Conservation (phyloP, 352 stramenopile species). For the Phytophthora sp. region DNA sequence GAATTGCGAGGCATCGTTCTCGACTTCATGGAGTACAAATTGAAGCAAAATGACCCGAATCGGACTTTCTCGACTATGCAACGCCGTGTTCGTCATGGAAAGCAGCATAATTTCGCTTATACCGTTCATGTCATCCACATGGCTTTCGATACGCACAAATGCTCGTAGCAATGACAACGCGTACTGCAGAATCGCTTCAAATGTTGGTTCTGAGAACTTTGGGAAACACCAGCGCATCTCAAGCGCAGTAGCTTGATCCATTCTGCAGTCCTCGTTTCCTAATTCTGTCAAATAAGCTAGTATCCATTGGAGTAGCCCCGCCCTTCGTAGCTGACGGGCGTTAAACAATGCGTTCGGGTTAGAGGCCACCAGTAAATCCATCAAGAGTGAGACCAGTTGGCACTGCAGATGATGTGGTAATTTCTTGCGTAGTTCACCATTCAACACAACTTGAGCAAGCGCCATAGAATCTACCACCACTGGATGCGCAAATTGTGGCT, state of each 20-base stretch:
- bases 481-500: slow-evolving; percentile 24
- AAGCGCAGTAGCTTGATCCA: slow-evolving; percentile 35
- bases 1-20: slow-evolving; percentile 41
- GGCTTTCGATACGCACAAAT: slow-evolving; percentile 65
- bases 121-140: slow-evolving; percentile 54
- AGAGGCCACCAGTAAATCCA: slow-evolving; percentile 44
- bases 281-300: slow-evolving; percentile 63
- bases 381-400: slow-evolving; percentile 55
- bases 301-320: slow-evolving; percentile 61
- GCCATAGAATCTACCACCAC: slow-evolving; percentile 61
- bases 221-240: slow-evolving; percentile 65
- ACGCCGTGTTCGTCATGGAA: slow-evolving; percentile 44
- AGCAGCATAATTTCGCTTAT: slow-evolving; percentile 59
- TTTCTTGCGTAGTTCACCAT: slow-evolving; percentile 44
- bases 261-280: slow-evolving; percentile 43
- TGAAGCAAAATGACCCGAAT: slow-evolving; percentile 56
- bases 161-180: slow-evolving; percentile 47
- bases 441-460: slow-evolving; percentile 65
- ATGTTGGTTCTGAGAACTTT: slow-evolving; percentile 40
- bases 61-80: slow-evolving; percentile 36
- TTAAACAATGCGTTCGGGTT: slow-evolving; percentile 87
- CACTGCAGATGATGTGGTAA: slow-evolving; percentile 55
- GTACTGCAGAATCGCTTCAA: slow-evolving; percentile 59
- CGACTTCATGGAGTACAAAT: slow-evolving; percentile 63
- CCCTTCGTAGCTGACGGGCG: slow-evolving; percentile 64